Percentiles rank a stretch among this genome's conserved stretches.
Evolutionary conservation across 768 basidiomycete species (phyloP).

Genomic region (Leccinum imitatum): DNA sequence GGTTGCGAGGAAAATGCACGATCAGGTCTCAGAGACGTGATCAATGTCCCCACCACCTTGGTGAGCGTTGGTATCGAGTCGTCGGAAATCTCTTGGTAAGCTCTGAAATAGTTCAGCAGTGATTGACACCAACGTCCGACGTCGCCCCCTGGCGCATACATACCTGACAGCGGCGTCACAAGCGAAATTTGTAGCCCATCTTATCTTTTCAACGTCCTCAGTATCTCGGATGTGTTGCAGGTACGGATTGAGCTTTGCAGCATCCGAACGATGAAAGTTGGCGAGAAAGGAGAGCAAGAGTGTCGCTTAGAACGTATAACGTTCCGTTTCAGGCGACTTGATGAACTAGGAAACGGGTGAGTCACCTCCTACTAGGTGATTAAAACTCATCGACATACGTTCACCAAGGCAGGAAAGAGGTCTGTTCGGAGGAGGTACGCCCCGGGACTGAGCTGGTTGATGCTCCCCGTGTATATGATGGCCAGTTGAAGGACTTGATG

Average conservation of each 20-base stretch:
- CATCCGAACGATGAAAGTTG: constrained; percentile 73
- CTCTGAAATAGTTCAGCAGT: constrained; percentile 33
- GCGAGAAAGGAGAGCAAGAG: constrained; percentile 62
- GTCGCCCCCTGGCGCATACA: constrained; percentile 11
- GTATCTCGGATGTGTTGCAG: constrained; percentile 51
- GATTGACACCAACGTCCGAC: background rate
- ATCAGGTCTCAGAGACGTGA: constrained; percentile 54
- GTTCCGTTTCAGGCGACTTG: constrained; percentile 52
- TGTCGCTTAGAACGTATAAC: constrained; percentile 57
- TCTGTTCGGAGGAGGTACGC: constrained; percentile 68
- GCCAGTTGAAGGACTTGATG: constrained; percentile 58
- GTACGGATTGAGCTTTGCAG: constrained; percentile 69
- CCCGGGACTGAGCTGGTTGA: constrained; percentile 65
- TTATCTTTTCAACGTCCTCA: constrained; percentile 50
- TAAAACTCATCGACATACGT: constrained; percentile 35
- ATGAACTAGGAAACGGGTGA: constrained; percentile 43
- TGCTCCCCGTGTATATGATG: constrained; percentile 55
- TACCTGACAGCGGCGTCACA: constrained; percentile 53
- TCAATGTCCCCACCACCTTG: constrained; percentile 50
- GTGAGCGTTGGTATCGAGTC: constrained; percentile 52
- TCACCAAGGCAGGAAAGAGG: constrained; percentile 53
- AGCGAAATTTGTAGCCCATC: constrained; percentile 55
- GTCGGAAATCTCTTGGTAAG: constrained; percentile 55
- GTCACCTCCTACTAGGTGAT: background rate
- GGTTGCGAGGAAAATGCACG: constrained; percentile 49